Percentiles rank a stretch among this genome's conserved stretches.
These are phyloP conservation scores for Ophiostoma australiae DNA, from an alignment of 2,329 filamentous ascomycete genomes.

Conservation along the genomic window DNA sequence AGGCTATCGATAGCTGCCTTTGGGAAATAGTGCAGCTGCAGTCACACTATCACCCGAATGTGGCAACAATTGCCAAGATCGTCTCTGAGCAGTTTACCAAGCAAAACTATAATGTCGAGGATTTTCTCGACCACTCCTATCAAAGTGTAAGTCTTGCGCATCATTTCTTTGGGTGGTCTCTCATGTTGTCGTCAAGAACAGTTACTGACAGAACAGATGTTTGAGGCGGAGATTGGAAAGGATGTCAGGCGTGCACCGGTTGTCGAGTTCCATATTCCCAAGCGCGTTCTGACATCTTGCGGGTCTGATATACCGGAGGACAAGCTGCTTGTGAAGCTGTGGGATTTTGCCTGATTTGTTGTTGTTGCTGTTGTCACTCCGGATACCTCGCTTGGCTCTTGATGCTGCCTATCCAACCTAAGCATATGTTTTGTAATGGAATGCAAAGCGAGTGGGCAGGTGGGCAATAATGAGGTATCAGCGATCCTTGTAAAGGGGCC, in stretches of 20 bases:
- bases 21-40: conserved; percentile 94
- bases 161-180: background rate
- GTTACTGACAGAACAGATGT: conserved; percentile 43
- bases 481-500: background rate
- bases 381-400: background rate
- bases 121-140: conserved; percentile 95
- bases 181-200: too few relatives aligned
- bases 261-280: conserved; percentile 91
- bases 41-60: conserved; percentile 93
- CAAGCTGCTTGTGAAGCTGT: conserved; percentile 55
- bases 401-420: background rate
- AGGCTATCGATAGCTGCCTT: conserved; percentile 83
- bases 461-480: background rate
- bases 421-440: background rate
- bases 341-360: conserved; percentile 47
- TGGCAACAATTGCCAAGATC: conserved; percentile 88
- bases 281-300: conserved; percentile 64
- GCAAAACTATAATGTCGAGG: conserved; percentile 87
- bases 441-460: background rate
- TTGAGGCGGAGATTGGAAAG: conserved; percentile 79
- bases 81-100: conserved; percentile 97
- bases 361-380: background rate
- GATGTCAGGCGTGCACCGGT: conserved; percentile 80
- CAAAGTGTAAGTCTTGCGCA: conserved; percentile 53
- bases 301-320: conserved; percentile 48